Evolutionary conservation across 2,329 filamentous ascomycete species (phyloP).

Genomic region (Trichophyton simii): DNA sequence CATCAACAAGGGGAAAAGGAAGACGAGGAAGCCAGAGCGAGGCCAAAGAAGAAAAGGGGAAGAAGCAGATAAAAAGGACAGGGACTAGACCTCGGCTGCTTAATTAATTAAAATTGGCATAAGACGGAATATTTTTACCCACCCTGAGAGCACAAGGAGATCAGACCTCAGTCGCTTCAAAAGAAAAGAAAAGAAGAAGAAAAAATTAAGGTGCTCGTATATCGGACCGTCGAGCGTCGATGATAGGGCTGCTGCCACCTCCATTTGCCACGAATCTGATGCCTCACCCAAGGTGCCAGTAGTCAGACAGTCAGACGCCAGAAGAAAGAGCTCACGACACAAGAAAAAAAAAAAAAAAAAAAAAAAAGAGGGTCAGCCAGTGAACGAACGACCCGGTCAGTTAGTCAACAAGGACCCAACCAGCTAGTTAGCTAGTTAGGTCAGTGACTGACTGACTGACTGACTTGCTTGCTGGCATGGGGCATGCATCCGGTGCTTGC

Average conservation of each 20-base stretch:
- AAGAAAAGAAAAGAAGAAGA: too few species aligned
- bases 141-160: neutral
- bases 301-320: neutral
- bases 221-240: neutral
- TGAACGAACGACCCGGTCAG: too few species aligned
- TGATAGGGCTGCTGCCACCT: neutral
- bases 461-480: neutral
- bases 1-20: neutral
- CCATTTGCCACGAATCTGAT: slow-evolving; percentile 1
- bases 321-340: neutral
- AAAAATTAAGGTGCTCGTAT: neutral
- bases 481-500: neutral
- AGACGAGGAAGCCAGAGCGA: too few species aligned
- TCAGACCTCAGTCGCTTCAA: neutral
- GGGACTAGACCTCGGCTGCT: neutral
- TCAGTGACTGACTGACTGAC: too few species aligned
- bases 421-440: too few species aligned
- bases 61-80: neutral
- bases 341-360: neutral
- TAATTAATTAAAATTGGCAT: neutral
- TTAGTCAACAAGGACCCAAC: too few species aligned
- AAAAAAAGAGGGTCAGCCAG: neutral
- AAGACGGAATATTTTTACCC: neutral
- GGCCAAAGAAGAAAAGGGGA: neutral
- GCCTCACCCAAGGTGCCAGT: neutral